Conservation (phyloP, 495 filamentous ascomycete genomes). For the Podospora bellae-mahoneyi region DNA sequence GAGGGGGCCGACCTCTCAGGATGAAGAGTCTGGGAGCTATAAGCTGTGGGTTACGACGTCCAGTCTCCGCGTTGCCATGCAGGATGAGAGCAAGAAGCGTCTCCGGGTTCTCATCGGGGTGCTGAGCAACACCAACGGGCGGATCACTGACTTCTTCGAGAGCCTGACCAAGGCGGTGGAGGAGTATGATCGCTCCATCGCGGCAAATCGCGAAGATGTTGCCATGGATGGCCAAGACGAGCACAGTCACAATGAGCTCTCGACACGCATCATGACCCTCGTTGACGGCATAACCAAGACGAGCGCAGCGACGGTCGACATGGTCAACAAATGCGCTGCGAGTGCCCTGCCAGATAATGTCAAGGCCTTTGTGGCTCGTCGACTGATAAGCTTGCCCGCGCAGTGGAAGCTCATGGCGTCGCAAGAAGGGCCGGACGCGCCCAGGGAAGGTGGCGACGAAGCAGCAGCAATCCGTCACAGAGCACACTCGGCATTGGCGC, state of each 20-base stretch:
- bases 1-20: constrained; percentile 16
- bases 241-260: constrained; percentile 40
- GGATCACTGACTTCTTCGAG: constrained; percentile 64
- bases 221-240: constrained; percentile 23
- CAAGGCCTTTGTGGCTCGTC: constrained; percentile 67
- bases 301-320: constrained; percentile 69
- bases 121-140: constrained; percentile 72
- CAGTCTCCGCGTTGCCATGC: constrained; percentile 81
- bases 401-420: constrained; percentile 60
- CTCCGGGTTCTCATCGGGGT: constrained; percentile 74
- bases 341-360: constrained; percentile 83
- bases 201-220: constrained; percentile 22
- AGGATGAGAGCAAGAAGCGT: constrained; percentile 71
- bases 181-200: constrained; percentile 61
- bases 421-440: constrained; percentile 46
- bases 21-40: constrained; percentile 52
- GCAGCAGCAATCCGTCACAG: constrained; percentile 42
- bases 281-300: constrained; percentile 71
- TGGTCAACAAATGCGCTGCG: constrained; percentile 79
- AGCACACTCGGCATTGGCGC: constrained; percentile 68
- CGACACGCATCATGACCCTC: constrained; percentile 62
- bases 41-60: constrained; percentile 77
- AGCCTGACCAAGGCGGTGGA: constrained; percentile 68
- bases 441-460: constrained; percentile 35
- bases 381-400: constrained; percentile 74